Conservation (phyloP, 2,329 filamentous ascomycete genomes). For the Blastomyces gilchristii region DNA sequence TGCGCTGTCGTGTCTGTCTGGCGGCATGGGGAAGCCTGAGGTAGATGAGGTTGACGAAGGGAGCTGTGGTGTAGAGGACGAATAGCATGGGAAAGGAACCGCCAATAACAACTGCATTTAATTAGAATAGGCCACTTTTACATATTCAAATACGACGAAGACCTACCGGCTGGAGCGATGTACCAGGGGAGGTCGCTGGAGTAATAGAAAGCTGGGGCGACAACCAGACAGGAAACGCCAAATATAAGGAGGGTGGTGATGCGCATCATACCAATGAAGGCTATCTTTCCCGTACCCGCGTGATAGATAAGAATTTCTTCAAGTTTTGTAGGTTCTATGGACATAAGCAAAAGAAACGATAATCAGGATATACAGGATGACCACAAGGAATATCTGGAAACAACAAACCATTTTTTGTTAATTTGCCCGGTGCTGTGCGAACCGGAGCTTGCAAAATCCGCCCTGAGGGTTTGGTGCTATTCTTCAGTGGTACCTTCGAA, state of each 20-base stretch:
- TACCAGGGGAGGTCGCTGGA: slow-evolving; percentile 36
- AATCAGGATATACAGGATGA: slow-evolving; percentile 11
- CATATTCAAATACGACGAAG: background rate
- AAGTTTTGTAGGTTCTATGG: slow-evolving; percentile 24
- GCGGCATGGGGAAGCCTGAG: slow-evolving; percentile 57
- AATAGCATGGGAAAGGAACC: slow-evolving; percentile 56
- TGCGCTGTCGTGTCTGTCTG: slow-evolving; percentile 46
- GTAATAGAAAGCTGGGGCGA: slow-evolving; percentile 48
- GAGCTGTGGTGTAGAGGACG: slow-evolving; percentile 54
- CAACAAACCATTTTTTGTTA: slow-evolving; percentile 7
- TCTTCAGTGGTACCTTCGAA: slow-evolving; percentile 12
- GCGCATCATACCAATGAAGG: slow-evolving; percentile 60
- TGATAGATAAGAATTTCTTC: slow-evolving; percentile 60
- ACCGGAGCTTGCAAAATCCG: slow-evolving; percentile 17
- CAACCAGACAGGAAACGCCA: slow-evolving; percentile 53
- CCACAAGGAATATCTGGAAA: background rate
- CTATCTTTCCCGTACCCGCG: slow-evolving; percentile 56
- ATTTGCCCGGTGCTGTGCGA: slow-evolving; percentile 13
- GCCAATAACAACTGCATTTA: slow-evolving; percentile 43
- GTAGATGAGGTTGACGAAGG: slow-evolving; percentile 64
- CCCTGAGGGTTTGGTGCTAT: background rate
- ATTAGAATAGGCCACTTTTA: slow-evolving; percentile 6
- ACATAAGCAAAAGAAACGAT: background rate
- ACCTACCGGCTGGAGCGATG: slow-evolving; percentile 33
- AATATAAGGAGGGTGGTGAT: slow-evolving; percentile 61